phyloP scores from a whole-genome alignment of 208 protist species.

The Leishmania aethiopica region DNA sequence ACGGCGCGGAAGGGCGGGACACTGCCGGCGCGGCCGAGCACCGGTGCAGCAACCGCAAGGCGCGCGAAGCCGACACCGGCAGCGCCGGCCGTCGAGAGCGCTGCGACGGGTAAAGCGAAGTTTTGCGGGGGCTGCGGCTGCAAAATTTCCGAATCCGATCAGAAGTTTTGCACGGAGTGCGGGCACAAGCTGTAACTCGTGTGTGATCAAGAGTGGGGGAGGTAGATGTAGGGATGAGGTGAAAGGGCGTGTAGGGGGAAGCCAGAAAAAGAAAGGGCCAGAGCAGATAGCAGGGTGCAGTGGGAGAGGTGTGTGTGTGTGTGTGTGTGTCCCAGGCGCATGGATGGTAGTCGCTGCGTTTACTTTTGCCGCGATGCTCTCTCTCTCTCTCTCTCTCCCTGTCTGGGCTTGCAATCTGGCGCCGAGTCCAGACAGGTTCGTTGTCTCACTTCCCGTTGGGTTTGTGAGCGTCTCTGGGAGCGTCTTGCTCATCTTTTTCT shows the following conservation, averaged over 20 bases:
- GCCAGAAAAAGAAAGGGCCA: background rate
- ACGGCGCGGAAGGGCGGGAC: slow-evolving; percentile 7
- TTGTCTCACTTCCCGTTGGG: background rate
- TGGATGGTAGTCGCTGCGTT: no score
- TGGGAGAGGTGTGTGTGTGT: no score
- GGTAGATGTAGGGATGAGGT: background rate
- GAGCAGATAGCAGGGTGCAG: background rate
- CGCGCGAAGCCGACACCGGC: slow-evolving; percentile 6
- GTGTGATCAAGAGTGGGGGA: background rate
- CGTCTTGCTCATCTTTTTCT: slow-evolving; percentile 11
- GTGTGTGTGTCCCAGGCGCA: no score
- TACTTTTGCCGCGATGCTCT: background rate
- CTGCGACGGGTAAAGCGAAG: slow-evolving; percentile 10
- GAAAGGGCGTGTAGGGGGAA: background rate
- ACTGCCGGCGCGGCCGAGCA: background rate
- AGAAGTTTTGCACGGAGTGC: slow-evolving; percentile 72
- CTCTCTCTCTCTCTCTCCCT: slow-evolving; percentile 1
- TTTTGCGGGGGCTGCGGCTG: slow-evolving; percentile 79
- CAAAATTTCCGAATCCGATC: slow-evolving; percentile 26
- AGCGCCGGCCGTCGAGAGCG: background rate
- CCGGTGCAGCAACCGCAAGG: slow-evolving; percentile 3
- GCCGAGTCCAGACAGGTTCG: background rate
- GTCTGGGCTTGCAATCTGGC: background rate
- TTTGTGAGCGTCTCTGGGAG: background rate
- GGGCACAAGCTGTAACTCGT: slow-evolving; percentile 49